Base-by-base conservation (phyloP, 495 filamentous ascomycete genomes). In the Haplographium delicatum region DNA sequence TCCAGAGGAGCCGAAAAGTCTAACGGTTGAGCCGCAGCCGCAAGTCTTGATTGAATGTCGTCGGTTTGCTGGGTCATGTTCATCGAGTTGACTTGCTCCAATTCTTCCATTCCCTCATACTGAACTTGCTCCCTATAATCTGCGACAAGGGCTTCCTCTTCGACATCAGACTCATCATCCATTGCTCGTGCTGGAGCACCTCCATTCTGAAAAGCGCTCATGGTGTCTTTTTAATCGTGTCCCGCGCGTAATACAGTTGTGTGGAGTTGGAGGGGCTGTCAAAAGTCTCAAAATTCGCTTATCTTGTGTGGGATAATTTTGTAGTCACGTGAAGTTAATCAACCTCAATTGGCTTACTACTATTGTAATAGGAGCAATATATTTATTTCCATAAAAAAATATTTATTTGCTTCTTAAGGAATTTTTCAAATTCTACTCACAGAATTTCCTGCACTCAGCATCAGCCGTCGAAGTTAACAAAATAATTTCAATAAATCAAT, bases 61-160 rank as follows among this genome's bases (percentile, higher is more conserved):
- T 75, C 85, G 63, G 75, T 55, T 56, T 78, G 74, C 49, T 75
- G 73, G 57, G 74, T 72, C 68, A 72, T 69, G 47, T 54, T 68
- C 63, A 76, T 58, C 27, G 71, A 67, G 54, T 51, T 80, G 34
- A 76, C 73, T 61, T 78, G 75, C 59, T 88, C 86, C 56, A 89
- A 66, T 39, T 91, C 89, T 56, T 85, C 86, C 75, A 88, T 77
- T 65, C 89, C 88, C 49, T 93, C 88, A 60, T 86, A 95, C 62
- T 88, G 86, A 58, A 95, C 88, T 73, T 96, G 90, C 70, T 95
- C 89, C 57, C 80, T 82, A 80, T 95, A 95, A 72, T 96, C 90
- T 71, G 88, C 86, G 63, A 88, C 90, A 51, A 96, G 78, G 56
- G 87, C 85, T 71, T 95, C 90, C 79, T 96, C 90, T 71, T 96